phyloP scores from a whole-genome alignment of 2,329 filamentous ascomycete genomes.

The Escovopsis sp. region DNA sequence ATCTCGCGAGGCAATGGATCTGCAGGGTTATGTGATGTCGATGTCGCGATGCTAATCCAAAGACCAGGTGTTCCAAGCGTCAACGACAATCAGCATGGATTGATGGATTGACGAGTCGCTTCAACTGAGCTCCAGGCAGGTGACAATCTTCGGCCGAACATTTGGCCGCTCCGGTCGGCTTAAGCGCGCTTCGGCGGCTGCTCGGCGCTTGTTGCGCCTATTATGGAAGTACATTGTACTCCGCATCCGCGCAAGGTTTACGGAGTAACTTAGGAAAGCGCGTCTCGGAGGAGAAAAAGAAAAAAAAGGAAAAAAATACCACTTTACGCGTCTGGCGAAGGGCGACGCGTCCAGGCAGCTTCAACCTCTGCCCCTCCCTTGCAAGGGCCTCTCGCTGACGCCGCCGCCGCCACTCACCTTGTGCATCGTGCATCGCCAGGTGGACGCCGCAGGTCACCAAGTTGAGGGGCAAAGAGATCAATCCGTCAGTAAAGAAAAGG shows the following conservation, averaged over 20 bases:
- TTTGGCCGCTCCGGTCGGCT: conserved; percentile 17
- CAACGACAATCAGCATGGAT: too few relatives aligned
- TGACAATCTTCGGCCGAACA: conserved; percentile 12
- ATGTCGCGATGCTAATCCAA: too few relatives aligned
- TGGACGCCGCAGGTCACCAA: conserved; percentile 1
- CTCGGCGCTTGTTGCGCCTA: neutral
- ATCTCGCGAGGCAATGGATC: neutral
- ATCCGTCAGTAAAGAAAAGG: conserved; percentile 7
- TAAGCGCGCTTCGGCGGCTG: conserved; percentile 6
- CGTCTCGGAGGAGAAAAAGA: neutral
- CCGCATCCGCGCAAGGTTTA: too few relatives aligned
- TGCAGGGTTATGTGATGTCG: neutral
- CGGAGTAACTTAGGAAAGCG: too few relatives aligned
- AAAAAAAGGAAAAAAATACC: conserved; percentile 9
- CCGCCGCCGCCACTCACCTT: too few relatives aligned
- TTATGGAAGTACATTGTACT: too few relatives aligned
- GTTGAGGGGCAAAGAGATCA: neutral
- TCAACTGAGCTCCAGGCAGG: conserved; percentile 13
- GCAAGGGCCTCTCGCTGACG: conserved; percentile 7
- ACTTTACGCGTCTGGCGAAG: conserved; percentile 25
- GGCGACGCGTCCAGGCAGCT: conserved; percentile 10
- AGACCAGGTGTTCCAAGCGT: conserved; percentile 8
- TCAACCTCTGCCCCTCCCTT: conserved; percentile 11
- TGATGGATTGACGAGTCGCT: too few relatives aligned
- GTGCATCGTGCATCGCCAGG: too few relatives aligned